phyloP scores from a whole-genome alignment of 2,329 filamentous ascomycete genomes.

The Tetracladium maxilliforme region DNA sequence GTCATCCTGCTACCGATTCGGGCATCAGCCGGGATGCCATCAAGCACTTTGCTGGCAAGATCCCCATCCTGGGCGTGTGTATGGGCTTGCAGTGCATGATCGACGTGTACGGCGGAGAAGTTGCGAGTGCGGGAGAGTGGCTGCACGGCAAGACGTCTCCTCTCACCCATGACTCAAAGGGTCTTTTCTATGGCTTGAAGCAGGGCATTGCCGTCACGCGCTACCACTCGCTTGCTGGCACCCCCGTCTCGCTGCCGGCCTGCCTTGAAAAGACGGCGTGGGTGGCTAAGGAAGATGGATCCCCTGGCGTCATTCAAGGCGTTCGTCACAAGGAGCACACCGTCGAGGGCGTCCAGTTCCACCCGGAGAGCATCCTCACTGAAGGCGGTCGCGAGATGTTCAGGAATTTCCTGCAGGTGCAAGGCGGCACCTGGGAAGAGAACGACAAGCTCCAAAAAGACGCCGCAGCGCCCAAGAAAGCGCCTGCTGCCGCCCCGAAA shows the following conservation, averaged over 20 bases:
- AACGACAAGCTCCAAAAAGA: slow-evolving; percentile 44
- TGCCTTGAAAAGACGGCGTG: slow-evolving; percentile 84
- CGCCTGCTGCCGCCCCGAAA: slow-evolving; percentile 12
- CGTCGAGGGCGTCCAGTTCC: slow-evolving; percentile 95
- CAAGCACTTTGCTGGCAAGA: slow-evolving; percentile 80
- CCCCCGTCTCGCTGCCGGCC: slow-evolving; percentile 70
- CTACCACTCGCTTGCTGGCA: slow-evolving; percentile 93
- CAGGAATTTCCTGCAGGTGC: slow-evolving; percentile 78
- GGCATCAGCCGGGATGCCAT: slow-evolving; percentile 90
- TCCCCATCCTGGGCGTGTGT: slow-evolving; percentile 92
- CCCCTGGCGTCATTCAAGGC: slow-evolving; percentile 86
- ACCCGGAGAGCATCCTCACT: slow-evolving; percentile 92
- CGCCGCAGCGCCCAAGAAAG: slow-evolving; percentile 9
- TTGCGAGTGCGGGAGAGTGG: slow-evolving; percentile 88
- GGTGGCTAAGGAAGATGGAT: slow-evolving; percentile 65
- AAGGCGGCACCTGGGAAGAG: slow-evolving; percentile 82
- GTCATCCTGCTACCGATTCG: slow-evolving; percentile 81
- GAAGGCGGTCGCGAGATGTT: slow-evolving; percentile 81
- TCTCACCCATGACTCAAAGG: slow-evolving; percentile 76
- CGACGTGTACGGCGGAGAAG: slow-evolving; percentile 79
- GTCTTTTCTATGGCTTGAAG: slow-evolving; percentile 73
- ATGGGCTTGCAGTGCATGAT: slow-evolving; percentile 98
- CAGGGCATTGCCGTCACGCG: slow-evolving; percentile 79
- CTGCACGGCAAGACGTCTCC: slow-evolving; percentile 94
- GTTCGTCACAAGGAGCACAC: slow-evolving; percentile 83